Conservation (phyloP, 257 asterid species). For the Vinca minor region DNA sequence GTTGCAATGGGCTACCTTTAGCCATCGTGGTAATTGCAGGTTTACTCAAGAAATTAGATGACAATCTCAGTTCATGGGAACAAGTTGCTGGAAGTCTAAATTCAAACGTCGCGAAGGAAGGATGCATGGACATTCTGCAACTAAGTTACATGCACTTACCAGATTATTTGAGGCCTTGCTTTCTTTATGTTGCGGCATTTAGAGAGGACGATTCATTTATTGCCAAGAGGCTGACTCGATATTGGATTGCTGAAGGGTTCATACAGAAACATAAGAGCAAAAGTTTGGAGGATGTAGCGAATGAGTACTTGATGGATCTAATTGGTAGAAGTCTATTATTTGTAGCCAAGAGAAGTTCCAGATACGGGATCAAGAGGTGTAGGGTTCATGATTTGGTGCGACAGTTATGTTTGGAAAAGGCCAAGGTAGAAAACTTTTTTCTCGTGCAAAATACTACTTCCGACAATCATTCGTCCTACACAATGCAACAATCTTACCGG, state of each 20-base stretch:
- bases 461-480: background rate
- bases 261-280: background rate
- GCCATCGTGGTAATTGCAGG: slow-evolving; percentile 4
- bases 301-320: slow-evolving; percentile 14
- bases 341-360: background rate
- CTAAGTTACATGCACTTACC: slow-evolving; percentile 12
- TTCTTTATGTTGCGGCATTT: slow-evolving; percentile 15
- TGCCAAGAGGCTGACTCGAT: background rate
- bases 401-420: background rate
- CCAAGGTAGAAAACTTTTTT: background rate
- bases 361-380: background rate
- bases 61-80: background rate
- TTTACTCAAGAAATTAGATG: background rate
- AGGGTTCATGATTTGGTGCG: background rate
- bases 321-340: slow-evolving; percentile 6
- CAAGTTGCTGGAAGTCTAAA: slow-evolving; percentile 2
- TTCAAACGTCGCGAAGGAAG: background rate
- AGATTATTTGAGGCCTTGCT: slow-evolving; percentile 10
- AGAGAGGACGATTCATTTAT: slow-evolving; percentile 1
- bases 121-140: slow-evolving; percentile 1
- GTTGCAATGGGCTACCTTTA: slow-evolving; percentile 5
- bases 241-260: slow-evolving; percentile 18
- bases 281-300: slow-evolving; percentile 5
- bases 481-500: background rate
- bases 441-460: background rate